phyloP scores from a whole-genome alignment of 148 eudicot species.

The Chenopodium album region DNA sequence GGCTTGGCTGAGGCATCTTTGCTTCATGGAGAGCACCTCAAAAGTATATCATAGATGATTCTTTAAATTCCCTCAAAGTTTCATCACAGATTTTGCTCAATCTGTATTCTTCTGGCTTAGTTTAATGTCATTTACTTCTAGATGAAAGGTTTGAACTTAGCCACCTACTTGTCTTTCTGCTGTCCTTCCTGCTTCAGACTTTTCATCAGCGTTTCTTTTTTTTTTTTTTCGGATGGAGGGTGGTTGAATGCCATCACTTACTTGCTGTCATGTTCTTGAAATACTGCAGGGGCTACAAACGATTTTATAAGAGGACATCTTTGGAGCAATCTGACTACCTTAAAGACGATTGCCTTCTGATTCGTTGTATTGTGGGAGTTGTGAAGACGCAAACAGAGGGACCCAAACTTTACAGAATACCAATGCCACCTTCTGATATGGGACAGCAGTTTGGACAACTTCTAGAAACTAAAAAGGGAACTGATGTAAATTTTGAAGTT shows the following conservation, averaged over 20 bases:
- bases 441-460: conserved; percentile 46
- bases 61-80: neutral
- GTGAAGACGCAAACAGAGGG: conserved; percentile 42
- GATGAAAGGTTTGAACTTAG: too few species aligned
- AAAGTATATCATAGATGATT: too few species aligned
- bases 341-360: conserved; percentile 53
- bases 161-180: neutral
- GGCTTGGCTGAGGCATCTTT: neutral
- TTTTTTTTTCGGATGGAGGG: neutral
- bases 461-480: conserved; percentile 40
- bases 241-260: neutral
- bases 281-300: conserved; percentile 49
- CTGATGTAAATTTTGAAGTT: conserved; percentile 55
- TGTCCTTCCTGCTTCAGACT: neutral
- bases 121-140: too few species aligned
- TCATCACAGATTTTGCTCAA: neutral
- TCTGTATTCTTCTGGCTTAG: neutral
- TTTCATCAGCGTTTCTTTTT: neutral
- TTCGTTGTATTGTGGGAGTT: conserved; percentile 44
- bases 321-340: conserved; percentile 51
- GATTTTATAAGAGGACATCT: conserved; percentile 43
- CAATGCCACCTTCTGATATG: conserved; percentile 49
- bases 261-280: neutral
- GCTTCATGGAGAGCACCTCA: neutral
- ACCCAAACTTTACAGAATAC: conserved; percentile 37